These are phyloP conservation scores for Aspergillus aculeatus DNA, from an alignment of 2,329 filamentous ascomycete genomes.

Conservation along the genomic window DNA sequence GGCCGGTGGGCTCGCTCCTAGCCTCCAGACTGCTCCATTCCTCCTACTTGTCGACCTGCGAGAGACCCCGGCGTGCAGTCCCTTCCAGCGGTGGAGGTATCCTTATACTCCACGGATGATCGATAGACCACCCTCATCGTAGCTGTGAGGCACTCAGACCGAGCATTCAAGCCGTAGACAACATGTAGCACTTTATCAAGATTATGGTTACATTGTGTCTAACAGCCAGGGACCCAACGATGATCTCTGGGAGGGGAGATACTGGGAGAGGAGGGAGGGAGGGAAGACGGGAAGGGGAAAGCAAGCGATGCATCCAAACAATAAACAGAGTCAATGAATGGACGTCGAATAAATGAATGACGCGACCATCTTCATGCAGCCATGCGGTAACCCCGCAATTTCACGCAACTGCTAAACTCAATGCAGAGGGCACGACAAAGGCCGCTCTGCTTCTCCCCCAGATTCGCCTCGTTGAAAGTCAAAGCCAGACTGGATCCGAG, in stretches of 20 bases:
- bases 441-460: neutral
- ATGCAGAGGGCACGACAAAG: neutral
- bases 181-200: neutral
- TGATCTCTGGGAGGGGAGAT: neutral
- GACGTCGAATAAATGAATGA: neutral
- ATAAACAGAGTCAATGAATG: neutral
- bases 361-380: neutral
- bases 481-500: neutral
- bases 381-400: neutral
- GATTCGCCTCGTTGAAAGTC: constrained; percentile 1
- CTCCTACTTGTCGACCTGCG: neutral
- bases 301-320: neutral
- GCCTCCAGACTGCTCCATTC: neutral
- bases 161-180: too few relatives aligned
- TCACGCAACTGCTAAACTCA: neutral
- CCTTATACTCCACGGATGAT: neutral
- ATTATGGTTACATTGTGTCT: neutral
- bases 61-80: neutral
- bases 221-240: neutral
- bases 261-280: neutral
- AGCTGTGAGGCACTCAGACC: too few relatives aligned
- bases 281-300: neutral
- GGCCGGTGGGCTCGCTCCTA: neutral
- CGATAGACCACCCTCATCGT: too few relatives aligned
- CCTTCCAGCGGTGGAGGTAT: neutral